phyloP scores from a whole-genome alignment of 2,329 filamentous ascomycete genomes.

The Cadophora sp. region DNA sequence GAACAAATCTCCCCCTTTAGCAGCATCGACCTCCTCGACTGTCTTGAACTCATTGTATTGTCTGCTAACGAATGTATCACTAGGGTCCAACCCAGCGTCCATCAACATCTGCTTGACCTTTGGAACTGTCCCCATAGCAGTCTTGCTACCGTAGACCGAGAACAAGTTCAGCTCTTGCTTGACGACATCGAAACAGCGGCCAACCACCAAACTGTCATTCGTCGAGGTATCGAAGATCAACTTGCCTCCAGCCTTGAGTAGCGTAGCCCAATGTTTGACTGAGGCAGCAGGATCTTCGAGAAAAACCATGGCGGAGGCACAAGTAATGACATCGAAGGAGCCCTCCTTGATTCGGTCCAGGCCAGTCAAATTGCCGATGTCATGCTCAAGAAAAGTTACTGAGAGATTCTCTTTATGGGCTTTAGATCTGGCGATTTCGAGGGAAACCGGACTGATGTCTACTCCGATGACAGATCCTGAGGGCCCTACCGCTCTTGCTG shows the following conservation, averaged over 20 bases:
- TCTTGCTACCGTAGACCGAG: constrained; percentile 9
- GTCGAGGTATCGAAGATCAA: constrained; percentile 31
- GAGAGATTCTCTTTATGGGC: constrained; percentile 19
- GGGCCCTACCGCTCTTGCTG: constrained; percentile 17
- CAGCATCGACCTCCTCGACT: constrained; percentile 9
- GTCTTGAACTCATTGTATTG: constrained; percentile 14
- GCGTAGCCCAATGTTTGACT: constrained; percentile 29
- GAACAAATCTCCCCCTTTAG: constrained; percentile 24
- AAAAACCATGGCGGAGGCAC: constrained; percentile 27
- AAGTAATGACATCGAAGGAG: constrained; percentile 27
- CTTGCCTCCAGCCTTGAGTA: constrained; percentile 29
- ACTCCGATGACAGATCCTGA: constrained; percentile 29
- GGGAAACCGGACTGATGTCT: constrained; percentile 27
- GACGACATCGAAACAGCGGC: constrained; percentile 23
- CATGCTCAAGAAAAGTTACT: constrained; percentile 23
- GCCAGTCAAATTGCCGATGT: constrained; percentile 23
- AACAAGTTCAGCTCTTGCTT: constrained; percentile 20
- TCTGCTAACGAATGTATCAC: constrained; percentile 24
- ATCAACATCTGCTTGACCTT: constrained; percentile 21
- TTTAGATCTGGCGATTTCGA: constrained; percentile 24
- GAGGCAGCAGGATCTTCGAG: constrained; percentile 22
- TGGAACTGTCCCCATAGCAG: constrained; percentile 14
- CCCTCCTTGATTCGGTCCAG: constrained; percentile 23
- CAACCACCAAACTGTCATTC: constrained; percentile 23
- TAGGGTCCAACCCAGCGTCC: constrained; percentile 28